A percentile compares a stretch with the other conserved stretches of the same genome.
Conservation (phyloP, 2,329 filamentous ascomycete genomes). For the Mycogone perniciosa region DNA sequence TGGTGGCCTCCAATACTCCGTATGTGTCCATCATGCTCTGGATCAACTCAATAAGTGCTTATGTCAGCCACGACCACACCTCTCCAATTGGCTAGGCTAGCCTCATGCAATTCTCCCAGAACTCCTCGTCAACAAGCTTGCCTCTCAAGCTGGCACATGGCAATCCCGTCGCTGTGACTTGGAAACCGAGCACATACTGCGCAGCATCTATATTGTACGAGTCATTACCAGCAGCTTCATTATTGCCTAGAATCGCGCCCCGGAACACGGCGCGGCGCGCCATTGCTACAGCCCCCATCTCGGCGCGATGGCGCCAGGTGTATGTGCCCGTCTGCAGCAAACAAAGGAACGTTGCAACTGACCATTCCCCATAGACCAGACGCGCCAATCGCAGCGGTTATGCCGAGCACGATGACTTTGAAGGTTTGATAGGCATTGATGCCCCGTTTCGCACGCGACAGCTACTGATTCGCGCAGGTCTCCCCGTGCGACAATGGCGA, state of each 20-base stretch:
- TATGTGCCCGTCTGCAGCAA: slow-evolving; percentile 16
- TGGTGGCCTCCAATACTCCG: not conserved
- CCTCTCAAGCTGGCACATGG: not conserved
- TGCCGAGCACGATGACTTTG: slow-evolving; percentile 56
- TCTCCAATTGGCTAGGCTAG: slow-evolving; percentile 7
- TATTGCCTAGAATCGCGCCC: not conserved
- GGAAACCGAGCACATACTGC: not conserved
- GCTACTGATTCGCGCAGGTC: slow-evolving; percentile 46
- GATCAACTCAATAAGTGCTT: not conserved
- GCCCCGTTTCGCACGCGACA: not conserved
- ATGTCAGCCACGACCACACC: slow-evolving; percentile 2
- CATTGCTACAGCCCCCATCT: not conserved
- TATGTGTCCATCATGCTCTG: not conserved
- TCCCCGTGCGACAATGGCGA: slow-evolving; percentile 88
- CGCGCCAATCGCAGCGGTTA: slow-evolving; percentile 51
- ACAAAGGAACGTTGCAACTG: slow-evolving; percentile 11
- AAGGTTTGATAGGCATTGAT: slow-evolving; percentile 33
- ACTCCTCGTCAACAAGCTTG: not conserved
- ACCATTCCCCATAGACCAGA: slow-evolving; percentile 38
- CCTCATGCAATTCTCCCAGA: not conserved
- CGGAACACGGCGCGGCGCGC: not conserved
- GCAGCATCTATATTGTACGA: not conserved
- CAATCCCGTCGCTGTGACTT: not conserved
- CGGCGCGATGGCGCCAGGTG: slow-evolving; percentile 35
- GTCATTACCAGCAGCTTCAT: not conserved